These are phyloP conservation scores for Cladosporium sphaerospermum DNA, from an alignment of 2,329 filamentous ascomycete species.

Conservation along the genomic window DNA sequence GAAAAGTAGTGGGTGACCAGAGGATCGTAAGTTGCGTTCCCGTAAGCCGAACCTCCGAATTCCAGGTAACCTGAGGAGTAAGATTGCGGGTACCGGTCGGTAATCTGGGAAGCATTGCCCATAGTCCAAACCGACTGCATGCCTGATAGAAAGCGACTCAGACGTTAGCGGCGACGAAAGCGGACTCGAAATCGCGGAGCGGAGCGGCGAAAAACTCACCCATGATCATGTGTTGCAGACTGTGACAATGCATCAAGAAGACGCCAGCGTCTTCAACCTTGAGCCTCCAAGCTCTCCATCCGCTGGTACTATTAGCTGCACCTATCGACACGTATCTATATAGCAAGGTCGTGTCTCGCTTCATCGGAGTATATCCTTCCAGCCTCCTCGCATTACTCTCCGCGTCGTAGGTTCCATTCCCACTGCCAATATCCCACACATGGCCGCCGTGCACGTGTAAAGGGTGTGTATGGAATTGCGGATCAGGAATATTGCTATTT, in stretches of 20 bases:
- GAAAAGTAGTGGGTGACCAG: neutral
- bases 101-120: slow-evolving; percentile 38
- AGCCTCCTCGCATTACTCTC: slow-evolving; percentile 43
- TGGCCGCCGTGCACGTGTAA: slow-evolving; percentile 52
- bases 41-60: slow-evolving; percentile 41
- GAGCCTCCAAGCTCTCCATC: slow-evolving; percentile 58
- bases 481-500: neutral
- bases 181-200: neutral
- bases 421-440: slow-evolving; percentile 49
- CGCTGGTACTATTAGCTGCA: slow-evolving; percentile 22
- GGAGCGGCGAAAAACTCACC: slow-evolving; percentile 23
- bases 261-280: slow-evolving; percentile 48
- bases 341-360: slow-evolving; percentile 48
- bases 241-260: slow-evolving; percentile 58
- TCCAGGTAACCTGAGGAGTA: slow-evolving; percentile 39
- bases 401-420: slow-evolving; percentile 49
- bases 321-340: slow-evolving; percentile 43
- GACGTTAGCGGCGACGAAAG: neutral
- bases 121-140: slow-evolving; percentile 45
- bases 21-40: slow-evolving; percentile 26
- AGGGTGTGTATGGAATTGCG: slow-evolving; percentile 34
- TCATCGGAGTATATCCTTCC: slow-evolving; percentile 33
- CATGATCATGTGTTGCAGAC: slow-evolving; percentile 54
- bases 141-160: slow-evolving; percentile 14
- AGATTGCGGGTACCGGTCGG: slow-evolving; percentile 22